Evolutionary conservation across 352 stramenopile genomes (phyloP), one percentile per base, ranked within the genome.

Genomic region (Phytophthora multivora): DNA sequence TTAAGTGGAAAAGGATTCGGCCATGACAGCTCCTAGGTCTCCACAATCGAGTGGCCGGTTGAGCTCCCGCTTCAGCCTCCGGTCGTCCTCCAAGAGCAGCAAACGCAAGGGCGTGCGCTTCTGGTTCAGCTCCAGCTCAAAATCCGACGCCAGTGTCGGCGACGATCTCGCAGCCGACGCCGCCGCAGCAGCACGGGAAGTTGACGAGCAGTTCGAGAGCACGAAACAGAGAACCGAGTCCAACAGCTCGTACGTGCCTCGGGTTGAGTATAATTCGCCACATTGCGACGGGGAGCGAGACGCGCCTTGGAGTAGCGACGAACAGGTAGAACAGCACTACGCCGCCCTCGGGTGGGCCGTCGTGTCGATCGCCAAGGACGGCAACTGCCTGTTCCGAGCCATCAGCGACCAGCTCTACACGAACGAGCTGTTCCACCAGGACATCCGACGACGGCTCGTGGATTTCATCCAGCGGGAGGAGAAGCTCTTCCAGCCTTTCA

Each of bases 371-470:
- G 35, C 36, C 13, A 67, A 72, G 33, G 77, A 86, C 43, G 77
- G 77, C 60, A 86, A 84, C 41, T 84, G 77, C 66, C 58, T 86
- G 16, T 86, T 86, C 57, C 74, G 77, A 19, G 77, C 74, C 26
- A 74, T 86, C 52, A 86, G 77, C 43, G 77, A 84, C 55, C 77
- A 86, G 52, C 72, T 86, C 48, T 86, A 83, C 61, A 73, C 50
- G 21, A 75, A 61, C 59, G 71, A 86, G 50, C 25, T 56, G 15
- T 79, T 72, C 51, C 69, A 86, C 56, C 26, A 57, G 5, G 75
- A 84, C 33, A 72, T 86, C 31, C 74, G 77, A 12, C 50, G 47
- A 18, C 59, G 74, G 12, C 21, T 83, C 8, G 63, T 83, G 5
- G 75, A 80, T 40, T 82, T 81, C 41, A 86, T 84, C 19, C 45